These are phyloP conservation scores for Ophiostoma perfectum DNA, from an alignment of 2,329 filamentous ascomycete genomes.

Conservation along the genomic window DNA sequence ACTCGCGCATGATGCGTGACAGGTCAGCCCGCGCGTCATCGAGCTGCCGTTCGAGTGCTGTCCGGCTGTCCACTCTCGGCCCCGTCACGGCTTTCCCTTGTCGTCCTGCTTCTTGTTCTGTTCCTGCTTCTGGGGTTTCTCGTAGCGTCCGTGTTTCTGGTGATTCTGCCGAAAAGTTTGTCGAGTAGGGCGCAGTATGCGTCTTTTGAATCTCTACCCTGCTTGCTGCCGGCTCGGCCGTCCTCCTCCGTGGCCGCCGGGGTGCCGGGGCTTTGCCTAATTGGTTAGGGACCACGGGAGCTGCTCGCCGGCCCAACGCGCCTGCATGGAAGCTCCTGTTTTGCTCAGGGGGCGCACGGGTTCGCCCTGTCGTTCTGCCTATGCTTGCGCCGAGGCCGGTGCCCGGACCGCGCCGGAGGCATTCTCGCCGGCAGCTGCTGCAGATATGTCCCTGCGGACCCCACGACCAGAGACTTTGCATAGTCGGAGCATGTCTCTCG, in stretches of 20 bases:
- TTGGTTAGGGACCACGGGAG: background rate
- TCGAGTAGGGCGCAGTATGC: background rate
- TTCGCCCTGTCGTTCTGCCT: background rate
- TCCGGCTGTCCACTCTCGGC: constrained; percentile 35
- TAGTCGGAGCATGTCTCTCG: constrained; percentile 40
- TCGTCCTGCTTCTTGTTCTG: background rate
- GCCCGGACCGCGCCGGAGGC: constrained; percentile 37
- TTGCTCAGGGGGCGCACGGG: background rate
- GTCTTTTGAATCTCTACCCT: background rate
- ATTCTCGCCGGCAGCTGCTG: constrained; percentile 56
- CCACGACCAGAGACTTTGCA: constrained; percentile 66
- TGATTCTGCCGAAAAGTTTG: background rate
- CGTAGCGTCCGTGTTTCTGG: background rate
- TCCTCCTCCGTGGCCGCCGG: background rate
- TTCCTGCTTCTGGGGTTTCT: background rate
- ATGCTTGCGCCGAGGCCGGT: constrained; percentile 26
- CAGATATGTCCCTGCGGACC: constrained; percentile 59
- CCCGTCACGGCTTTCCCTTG: background rate
- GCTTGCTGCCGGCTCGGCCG: background rate
- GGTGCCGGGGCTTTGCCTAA: background rate
- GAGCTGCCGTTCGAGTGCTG: constrained; percentile 58
- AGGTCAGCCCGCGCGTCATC: constrained; percentile 42
- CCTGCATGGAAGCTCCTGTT: background rate
- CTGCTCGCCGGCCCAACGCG: background rate
- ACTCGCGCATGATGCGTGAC: constrained; percentile 18